These are phyloP conservation scores for Aspergillus glaucus DNA, from an alignment of 2,329 filamentous ascomycete species.

Conservation along the genomic window DNA sequence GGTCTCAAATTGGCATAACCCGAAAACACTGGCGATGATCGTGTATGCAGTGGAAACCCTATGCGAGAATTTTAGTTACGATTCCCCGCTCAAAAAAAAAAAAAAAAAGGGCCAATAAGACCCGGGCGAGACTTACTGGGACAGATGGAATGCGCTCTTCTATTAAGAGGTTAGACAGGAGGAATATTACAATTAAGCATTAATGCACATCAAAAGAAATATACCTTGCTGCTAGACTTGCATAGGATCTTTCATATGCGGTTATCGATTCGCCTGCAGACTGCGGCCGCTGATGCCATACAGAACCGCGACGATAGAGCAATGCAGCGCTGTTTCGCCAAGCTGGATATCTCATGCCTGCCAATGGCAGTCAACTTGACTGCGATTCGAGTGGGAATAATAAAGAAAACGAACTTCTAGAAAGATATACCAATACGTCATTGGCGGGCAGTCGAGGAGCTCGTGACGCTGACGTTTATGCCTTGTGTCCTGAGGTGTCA, in stretches of 20 bases:
- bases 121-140: conserved; percentile 4
- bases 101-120: background rate
- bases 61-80: background rate
- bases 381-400: too few relatives aligned
- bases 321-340: conserved; percentile 10
- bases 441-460: too few relatives aligned
- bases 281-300: conserved; percentile 1
- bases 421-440: too few relatives aligned
- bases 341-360: background rate
- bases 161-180: conserved; percentile 9
- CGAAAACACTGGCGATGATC: background rate
- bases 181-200: background rate
- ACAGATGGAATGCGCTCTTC: conserved; percentile 4
- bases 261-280: background rate
- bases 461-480: too few relatives aligned
- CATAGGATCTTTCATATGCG: conserved; percentile 4
- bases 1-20: background rate
- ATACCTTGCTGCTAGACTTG: conserved; percentile 12
- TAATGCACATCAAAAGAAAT: conserved; percentile 4
- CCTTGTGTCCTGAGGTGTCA: too few relatives aligned
- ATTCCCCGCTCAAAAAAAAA: background rate
- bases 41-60: background rate
- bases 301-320: conserved; percentile 2
- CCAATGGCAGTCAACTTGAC: background rate
- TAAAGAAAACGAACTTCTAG: too few relatives aligned